phyloP scores from a whole-genome alignment of 371 early-diverging fungal species.

The Lichtheimia hyalospora region DNA sequence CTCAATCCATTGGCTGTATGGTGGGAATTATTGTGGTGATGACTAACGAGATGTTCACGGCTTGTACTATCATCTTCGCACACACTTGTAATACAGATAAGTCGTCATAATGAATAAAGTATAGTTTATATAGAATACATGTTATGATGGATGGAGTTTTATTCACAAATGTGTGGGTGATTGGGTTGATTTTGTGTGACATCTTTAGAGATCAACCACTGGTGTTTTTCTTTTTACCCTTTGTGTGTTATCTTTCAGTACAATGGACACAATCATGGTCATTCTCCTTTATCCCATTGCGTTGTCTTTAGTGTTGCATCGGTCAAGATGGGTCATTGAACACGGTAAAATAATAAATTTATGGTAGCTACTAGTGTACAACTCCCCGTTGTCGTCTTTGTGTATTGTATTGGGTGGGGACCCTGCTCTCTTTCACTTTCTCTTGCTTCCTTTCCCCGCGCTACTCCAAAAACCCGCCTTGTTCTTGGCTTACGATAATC shows the following conservation, averaged over 20 bases:
- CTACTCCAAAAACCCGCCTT: slow-evolving; percentile 3
- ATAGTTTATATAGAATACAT: too few species aligned
- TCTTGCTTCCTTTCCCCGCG: background rate
- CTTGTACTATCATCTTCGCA: too few species aligned
- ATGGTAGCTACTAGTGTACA: too few species aligned
- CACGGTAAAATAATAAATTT: background rate
- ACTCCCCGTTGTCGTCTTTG: too few species aligned
- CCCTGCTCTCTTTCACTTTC: background rate
- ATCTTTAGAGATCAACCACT: background rate
- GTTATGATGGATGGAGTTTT: too few species aligned
- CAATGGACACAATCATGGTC: background rate
- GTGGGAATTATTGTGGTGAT: too few species aligned
- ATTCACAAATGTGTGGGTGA: too few species aligned
- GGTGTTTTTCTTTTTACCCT: background rate
- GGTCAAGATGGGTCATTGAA: background rate
- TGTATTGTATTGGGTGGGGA: background rate
- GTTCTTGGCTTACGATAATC: slow-evolving; percentile 2
- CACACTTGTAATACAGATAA: too few species aligned
- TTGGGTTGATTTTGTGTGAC: background rate
- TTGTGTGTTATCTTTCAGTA: background rate
- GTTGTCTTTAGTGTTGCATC: too few species aligned
- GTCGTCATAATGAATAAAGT: too few species aligned
- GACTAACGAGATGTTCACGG: too few species aligned
- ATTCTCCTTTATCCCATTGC: background rate
- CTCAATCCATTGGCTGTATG: too few species aligned